phyloP scores from a whole-genome alignment of 208 protist species.

The Wallacemonas sp. region DNA sequence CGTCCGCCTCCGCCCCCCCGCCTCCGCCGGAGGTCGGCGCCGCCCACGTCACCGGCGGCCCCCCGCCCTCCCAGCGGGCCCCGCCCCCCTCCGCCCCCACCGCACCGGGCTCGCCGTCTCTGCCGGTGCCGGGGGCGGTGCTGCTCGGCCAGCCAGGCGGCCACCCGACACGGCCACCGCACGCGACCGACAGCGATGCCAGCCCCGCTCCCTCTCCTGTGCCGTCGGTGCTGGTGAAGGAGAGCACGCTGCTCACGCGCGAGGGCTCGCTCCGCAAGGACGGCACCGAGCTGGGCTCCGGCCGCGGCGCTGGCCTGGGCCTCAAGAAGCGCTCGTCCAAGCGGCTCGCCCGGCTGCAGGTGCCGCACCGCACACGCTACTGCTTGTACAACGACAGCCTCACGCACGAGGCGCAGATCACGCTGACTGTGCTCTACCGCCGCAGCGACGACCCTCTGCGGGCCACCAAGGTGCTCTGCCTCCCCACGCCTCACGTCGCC shows the following conservation, averaged over 20 bases:
- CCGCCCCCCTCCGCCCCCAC: too few species aligned
- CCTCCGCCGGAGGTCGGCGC: too few species aligned
- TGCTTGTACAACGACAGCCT: conserved; percentile 67
- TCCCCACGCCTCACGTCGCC: conserved; percentile 23
- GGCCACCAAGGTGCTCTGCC: conserved; percentile 27
- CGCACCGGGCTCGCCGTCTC: too few species aligned
- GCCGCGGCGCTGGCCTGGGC: neutral
- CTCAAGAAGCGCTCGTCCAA: conserved; percentile 24
- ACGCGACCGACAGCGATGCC: too few species aligned
- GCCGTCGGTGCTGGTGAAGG: conserved; percentile 32
- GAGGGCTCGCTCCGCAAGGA: conserved; percentile 6
- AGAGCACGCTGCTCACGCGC: conserved; percentile 26
- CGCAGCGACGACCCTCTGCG: neutral
- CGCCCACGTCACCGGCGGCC: too few species aligned
- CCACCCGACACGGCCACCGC: too few species aligned
- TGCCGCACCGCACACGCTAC: conserved; percentile 37
- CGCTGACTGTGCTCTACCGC: conserved; percentile 20
- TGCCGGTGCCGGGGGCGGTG: too few species aligned
- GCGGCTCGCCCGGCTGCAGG: conserved; percentile 22
- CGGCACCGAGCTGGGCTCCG: neutral
- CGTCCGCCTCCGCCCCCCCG: too few species aligned
- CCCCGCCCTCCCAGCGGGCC: too few species aligned
- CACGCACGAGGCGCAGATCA: conserved; percentile 53
- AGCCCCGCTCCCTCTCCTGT: conserved; percentile 1
- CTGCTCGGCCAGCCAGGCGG: too few species aligned